phyloP scores from a whole-genome alignment of 208 protist genomes.

The Trypanosoma brucei region DNA sequence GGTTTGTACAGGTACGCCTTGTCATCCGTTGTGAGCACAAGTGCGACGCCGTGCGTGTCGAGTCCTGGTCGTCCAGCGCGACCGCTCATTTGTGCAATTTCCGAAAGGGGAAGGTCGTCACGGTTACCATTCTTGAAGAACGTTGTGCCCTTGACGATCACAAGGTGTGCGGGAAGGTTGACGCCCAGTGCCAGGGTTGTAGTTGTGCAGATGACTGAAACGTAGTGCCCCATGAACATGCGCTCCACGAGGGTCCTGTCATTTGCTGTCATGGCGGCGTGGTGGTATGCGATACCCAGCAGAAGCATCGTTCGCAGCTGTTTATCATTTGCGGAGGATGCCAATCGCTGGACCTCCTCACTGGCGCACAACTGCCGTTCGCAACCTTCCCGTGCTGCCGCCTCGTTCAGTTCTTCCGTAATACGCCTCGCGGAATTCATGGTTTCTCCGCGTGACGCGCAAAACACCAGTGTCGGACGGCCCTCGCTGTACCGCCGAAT shows the following conservation, averaged over 20 bases:
- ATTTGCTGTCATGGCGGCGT: conserved; percentile 69
- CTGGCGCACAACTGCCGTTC: conserved; percentile 32
- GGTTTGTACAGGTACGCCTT: conserved; percentile 56
- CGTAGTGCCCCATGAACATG: conserved; percentile 80
- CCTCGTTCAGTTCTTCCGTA: conserved; percentile 39
- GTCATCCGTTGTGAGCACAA: conserved; percentile 84
- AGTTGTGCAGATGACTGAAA: conserved; percentile 89
- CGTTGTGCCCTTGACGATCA: conserved; percentile 97
- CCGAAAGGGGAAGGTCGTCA: conserved; percentile 93
- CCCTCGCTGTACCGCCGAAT: conserved; percentile 72
- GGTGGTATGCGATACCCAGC: conserved; percentile 83
- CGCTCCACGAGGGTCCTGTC: conserved; percentile 81
- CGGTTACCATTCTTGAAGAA: conserved; percentile 95
- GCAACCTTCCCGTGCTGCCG: conserved; percentile 30
- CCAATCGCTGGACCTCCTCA: conserved; percentile 26
- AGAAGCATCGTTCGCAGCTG: conserved; percentile 56
- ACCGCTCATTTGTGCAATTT: conserved; percentile 99
- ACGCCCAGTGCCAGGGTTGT: conserved; percentile 92
- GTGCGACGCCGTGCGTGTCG: conserved; percentile 76
- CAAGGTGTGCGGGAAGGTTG: conserved; percentile 91
- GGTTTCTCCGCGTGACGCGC: conserved; percentile 75
- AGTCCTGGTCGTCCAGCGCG: conserved; percentile 86
- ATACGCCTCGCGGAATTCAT: conserved; percentile 63
- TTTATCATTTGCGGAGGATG: conserved; percentile 54
- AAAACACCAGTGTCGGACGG: conserved; percentile 88